Evolutionary conservation across 2,329 filamentous ascomycete species (phyloP).

Genomic region (Niveomyces coronatus): DNA sequence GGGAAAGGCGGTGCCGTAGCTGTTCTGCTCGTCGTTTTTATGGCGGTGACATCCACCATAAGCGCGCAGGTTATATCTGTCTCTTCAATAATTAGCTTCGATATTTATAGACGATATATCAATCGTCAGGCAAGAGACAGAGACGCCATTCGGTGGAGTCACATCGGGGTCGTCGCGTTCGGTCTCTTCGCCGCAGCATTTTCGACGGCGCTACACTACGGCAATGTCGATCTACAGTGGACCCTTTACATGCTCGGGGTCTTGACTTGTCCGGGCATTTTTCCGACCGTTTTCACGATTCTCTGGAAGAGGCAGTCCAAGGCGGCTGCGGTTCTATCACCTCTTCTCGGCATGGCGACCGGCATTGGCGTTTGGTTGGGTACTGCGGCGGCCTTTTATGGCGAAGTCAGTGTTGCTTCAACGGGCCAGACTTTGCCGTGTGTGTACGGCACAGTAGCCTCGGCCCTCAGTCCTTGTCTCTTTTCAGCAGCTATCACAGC

Average conservation of each 20-base stretch:
- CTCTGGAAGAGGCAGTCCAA: slow-evolving; percentile 41
- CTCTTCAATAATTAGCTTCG: slow-evolving; percentile 42
- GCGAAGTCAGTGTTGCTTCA: slow-evolving; percentile 34
- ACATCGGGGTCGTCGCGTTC: slow-evolving; percentile 42
- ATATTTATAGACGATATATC: slow-evolving; percentile 41
- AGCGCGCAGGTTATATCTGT: slow-evolving; percentile 43
- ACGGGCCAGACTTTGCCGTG: slow-evolving; percentile 40
- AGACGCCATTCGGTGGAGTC: slow-evolving; percentile 40
- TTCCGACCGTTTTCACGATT: slow-evolving; percentile 42
- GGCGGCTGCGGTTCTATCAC: slow-evolving; percentile 37
- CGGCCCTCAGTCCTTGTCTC: slow-evolving; percentile 28
- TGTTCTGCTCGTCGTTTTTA: slow-evolving; percentile 60
- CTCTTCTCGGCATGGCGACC: slow-evolving; percentile 38
- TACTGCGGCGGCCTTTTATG: slow-evolving; percentile 33
- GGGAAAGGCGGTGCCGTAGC: slow-evolving; percentile 61
- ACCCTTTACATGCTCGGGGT: slow-evolving; percentile 45
- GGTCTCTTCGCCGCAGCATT: slow-evolving; percentile 40
- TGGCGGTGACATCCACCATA: slow-evolving; percentile 58
- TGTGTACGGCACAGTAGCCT: slow-evolving; percentile 42
- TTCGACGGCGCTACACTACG: slow-evolving; percentile 42
- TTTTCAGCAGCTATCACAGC: slow-evolving; percentile 38
- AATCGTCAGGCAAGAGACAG: slow-evolving; percentile 33
- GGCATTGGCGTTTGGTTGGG: slow-evolving; percentile 44
- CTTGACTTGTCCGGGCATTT: slow-evolving; percentile 41
- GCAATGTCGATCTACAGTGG: slow-evolving; percentile 43